Percentiles rank a stretch among this genome's conserved stretches.
These are phyloP conservation scores for Rhizomucor pusillus DNA, from an alignment of 371 early-diverging fungal genomes.

Conservation along the genomic window DNA sequence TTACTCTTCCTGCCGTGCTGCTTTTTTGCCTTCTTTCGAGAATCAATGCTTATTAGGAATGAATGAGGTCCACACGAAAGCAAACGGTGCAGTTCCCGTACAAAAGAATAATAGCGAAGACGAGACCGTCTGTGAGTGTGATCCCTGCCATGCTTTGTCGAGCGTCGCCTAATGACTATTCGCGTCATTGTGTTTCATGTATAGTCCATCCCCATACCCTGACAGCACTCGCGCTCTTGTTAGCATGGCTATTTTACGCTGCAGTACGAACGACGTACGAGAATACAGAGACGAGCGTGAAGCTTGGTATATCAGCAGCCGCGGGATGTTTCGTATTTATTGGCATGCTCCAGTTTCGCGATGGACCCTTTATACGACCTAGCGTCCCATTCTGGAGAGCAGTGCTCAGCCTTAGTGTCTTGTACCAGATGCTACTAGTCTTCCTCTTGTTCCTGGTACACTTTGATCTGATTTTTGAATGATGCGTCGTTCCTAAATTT, in stretches of 20 bases:
- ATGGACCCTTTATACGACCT: constrained; percentile 94
- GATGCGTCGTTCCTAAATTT: background rate
- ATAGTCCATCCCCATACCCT: constrained; percentile 54
- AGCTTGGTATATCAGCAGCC: constrained; percentile 69
- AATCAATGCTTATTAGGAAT: too few species aligned
- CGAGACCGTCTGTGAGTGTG: too few species aligned
- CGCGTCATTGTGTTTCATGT: background rate
- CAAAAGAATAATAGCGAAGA: too few species aligned
- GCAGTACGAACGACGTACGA: constrained; percentile 53
- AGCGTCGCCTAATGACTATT: too few species aligned
- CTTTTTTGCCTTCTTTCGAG: too few species aligned
- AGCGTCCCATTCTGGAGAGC: constrained; percentile 95
- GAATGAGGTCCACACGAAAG: too few species aligned
- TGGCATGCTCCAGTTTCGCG: constrained; percentile 85
- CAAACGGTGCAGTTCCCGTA: too few species aligned
- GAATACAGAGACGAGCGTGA: constrained; percentile 61
- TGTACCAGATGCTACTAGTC: constrained; percentile 86
- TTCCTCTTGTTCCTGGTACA: constrained; percentile 88
- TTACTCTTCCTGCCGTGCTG: too few species aligned
- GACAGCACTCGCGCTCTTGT: constrained; percentile 45
- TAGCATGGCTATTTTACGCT: constrained; percentile 56
- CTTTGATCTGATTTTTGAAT: constrained; percentile 1
- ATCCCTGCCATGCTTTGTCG: too few species aligned
- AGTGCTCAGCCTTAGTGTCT: constrained; percentile 78
- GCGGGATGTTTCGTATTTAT: constrained; percentile 75